phyloP scores from a whole-genome alignment of 2,329 filamentous ascomycete genomes.

The Laburnicola sp. region DNA sequence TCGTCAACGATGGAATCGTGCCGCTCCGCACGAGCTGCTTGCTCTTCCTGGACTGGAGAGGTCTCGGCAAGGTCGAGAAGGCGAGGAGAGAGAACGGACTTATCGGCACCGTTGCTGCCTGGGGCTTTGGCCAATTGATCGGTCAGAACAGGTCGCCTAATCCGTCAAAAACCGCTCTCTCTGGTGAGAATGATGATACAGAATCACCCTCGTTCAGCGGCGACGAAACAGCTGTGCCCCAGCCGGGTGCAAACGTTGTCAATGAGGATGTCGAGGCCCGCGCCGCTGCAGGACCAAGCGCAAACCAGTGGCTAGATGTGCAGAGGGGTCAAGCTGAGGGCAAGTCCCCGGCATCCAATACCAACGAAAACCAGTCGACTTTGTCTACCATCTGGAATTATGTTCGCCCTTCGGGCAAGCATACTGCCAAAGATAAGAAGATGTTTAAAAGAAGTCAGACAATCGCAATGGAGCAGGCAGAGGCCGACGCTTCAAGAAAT shows the following conservation, averaged over 20 bases:
- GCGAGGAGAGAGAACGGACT: conserved; percentile 88
- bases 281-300: conserved; percentile 44
- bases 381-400: conserved; percentile 67
- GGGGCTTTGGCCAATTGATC: conserved; percentile 92
- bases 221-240: conserved; percentile 63
- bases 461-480: conserved; percentile 25
- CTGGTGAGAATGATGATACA: conserved; percentile 31
- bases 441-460: conserved; percentile 49
- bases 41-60: conserved; percentile 96
- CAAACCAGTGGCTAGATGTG: conserved; percentile 37
- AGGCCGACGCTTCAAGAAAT: conserved; percentile 9
- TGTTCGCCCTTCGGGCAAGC: conserved; percentile 67
- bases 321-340: conserved; percentile 31
- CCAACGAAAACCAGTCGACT: conserved; percentile 37
- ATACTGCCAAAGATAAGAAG: conserved; percentile 69
- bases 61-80: conserved; percentile 89
- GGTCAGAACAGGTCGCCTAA: conserved; percentile 66
- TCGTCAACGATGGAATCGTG: conserved; percentile 97
- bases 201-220: conserved; percentile 40
- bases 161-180: conserved; percentile 46
- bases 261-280: conserved; percentile 64
- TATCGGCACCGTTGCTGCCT: conserved; percentile 88
- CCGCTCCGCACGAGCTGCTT: conserved; percentile 92
- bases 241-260: conserved; percentile 67
- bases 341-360: conserved; percentile 19